A percentile compares a stretch with the other conserved stretches of the same genome.
phyloP scores from a whole-genome alignment of 2,329 filamentous ascomycete species.

The Clarireedia paspali region DNA sequence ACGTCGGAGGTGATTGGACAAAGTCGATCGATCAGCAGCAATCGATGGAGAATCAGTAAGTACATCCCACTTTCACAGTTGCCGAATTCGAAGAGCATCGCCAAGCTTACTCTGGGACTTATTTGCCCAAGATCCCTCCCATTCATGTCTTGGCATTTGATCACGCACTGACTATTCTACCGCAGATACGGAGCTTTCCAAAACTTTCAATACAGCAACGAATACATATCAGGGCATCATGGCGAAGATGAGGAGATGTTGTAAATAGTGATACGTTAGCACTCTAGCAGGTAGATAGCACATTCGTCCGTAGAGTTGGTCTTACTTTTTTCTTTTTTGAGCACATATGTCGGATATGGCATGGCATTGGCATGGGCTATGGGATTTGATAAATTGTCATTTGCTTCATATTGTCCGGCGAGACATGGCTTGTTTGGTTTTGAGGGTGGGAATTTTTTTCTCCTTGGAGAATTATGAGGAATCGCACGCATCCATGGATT shows the following conservation, averaged over 20 bases:
- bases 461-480: neutral
- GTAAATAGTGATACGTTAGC: slow-evolving; percentile 23
- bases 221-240: slow-evolving; percentile 14
- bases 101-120: neutral
- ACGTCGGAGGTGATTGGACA: slow-evolving; percentile 22
- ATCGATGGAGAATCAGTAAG: slow-evolving; percentile 27
- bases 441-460: neutral
- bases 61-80: neutral
- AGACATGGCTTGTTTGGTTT: neutral
- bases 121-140: neutral
- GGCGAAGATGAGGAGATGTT: slow-evolving; percentile 30
- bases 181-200: slow-evolving; percentile 20
- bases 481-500: neutral
- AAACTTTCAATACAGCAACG: slow-evolving; percentile 19
- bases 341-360: neutral
- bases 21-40: slow-evolving; percentile 19
- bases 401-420: slow-evolving; percentile 1
- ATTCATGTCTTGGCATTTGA: neutral
- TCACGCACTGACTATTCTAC: neutral
- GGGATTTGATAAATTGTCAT: slow-evolving; percentile 5
- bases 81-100: too few relatives aligned
- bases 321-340: neutral
- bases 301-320: slow-evolving; percentile 13
- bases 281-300: slow-evolving; percentile 17
- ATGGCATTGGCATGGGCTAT: neutral